A percentile compares a stretch with the other conserved stretches of the same genome.
phyloP scores from a whole-genome alignment of 495 filamentous ascomycete genomes.

The Durotheca rogersii region DNA sequence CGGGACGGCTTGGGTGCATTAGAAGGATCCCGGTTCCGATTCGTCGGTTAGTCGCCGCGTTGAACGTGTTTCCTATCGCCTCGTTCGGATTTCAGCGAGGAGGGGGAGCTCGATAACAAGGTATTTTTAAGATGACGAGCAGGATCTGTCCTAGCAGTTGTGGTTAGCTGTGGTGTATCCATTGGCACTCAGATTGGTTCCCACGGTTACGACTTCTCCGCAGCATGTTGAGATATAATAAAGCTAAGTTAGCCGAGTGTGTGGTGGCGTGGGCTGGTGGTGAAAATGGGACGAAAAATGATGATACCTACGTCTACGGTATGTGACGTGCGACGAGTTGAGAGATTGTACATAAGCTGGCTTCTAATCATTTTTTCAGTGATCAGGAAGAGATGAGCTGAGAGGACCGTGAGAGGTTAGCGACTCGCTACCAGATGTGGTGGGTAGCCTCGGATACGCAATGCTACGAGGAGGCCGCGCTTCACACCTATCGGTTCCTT shows the following conservation, averaged over 20 bases:
- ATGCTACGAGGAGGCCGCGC: neutral
- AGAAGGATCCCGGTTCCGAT: constrained; percentile 83
- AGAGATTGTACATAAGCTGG: constrained; percentile 29
- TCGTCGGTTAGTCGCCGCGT: constrained; percentile 54
- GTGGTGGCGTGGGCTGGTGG: constrained; percentile 14
- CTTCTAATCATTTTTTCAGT: neutral
- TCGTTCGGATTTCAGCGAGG: neutral
- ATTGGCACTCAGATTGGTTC: neutral
- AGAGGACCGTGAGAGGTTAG: no score
- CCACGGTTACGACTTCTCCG: neutral
- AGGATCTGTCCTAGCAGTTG: neutral
- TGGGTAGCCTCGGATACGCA: neutral
- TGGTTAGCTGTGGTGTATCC: neutral
- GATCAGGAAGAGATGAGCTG: neutral
- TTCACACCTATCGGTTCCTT: neutral
- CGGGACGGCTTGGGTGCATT: constrained; percentile 82
- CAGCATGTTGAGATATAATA: neutral
- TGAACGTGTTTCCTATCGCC: neutral
- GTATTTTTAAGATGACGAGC: neutral
- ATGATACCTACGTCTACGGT: constrained; percentile 23
- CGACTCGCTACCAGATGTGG: neutral
- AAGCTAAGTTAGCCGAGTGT: constrained; percentile 3
- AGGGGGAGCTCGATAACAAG: neutral
- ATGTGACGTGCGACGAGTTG: constrained; percentile 4
- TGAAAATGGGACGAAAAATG: constrained; percentile 16